These are phyloP conservation scores for Plicaturopsis crispa DNA, from an alignment of 768 basidiomycete genomes.

Conservation along the genomic window DNA sequence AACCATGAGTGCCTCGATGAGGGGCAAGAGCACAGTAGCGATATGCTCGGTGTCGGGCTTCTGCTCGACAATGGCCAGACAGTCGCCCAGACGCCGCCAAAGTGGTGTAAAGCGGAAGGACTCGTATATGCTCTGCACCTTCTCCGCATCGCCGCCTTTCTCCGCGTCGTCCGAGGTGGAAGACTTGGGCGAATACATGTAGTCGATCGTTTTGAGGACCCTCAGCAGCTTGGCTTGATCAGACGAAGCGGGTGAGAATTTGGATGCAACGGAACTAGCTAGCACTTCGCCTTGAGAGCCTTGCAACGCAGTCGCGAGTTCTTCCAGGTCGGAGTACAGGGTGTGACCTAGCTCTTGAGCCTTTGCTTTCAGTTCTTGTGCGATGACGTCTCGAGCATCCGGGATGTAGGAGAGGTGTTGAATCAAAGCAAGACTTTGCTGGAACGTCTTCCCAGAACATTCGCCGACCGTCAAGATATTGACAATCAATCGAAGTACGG, in stretches of 20 bases:
- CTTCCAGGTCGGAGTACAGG: conserved; percentile 70
- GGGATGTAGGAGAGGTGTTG: conserved; percentile 87
- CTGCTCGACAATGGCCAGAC: conserved; percentile 76
- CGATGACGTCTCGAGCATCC: conserved; percentile 82
- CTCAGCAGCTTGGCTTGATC: conserved; percentile 94
- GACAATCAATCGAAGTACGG: conserved; percentile 84
- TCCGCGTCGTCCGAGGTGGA: conserved; percentile 30
- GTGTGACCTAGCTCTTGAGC: conserved; percentile 83
- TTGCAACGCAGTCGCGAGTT: conserved; percentile 59
- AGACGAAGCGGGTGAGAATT: conserved; percentile 91
- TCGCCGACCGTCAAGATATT: conserved; percentile 97
- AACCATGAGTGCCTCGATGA: conserved; percentile 97
- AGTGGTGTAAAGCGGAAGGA: conserved; percentile 85
- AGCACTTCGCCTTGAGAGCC: conserved; percentile 46
- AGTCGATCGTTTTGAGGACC: conserved; percentile 95
- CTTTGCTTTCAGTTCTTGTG: conserved; percentile 77
- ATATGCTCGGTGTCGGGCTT: conserved; percentile 78
- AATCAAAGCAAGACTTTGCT: conserved; percentile 85
- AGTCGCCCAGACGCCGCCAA: conserved; percentile 88
- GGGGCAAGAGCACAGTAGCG: conserved; percentile 85
- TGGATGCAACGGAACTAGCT: conserved; percentile 67
- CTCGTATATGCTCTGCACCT: conserved; percentile 84
- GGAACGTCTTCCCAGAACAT: conserved; percentile 94
- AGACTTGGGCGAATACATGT: conserved; percentile 74
- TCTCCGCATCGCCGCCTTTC: conserved; percentile 53